Conservation (phyloP, 2,329 filamentous ascomycete genomes). For the Monilinia vaccinii-corymbosi region DNA sequence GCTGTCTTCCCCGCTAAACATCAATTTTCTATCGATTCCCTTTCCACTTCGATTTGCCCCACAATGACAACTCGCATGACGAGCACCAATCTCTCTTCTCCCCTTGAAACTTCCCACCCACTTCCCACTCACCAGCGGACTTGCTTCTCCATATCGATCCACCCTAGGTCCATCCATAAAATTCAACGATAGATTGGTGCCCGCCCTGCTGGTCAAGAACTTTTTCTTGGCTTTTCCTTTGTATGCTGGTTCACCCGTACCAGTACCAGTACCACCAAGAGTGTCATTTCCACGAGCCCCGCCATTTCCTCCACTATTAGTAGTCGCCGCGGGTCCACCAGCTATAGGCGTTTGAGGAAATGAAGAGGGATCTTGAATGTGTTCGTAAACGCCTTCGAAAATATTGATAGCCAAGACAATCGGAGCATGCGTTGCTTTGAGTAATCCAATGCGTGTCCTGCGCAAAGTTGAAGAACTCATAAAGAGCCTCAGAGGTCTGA, state of each 20-base stretch:
- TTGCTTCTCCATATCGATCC: slow-evolving; percentile 9
- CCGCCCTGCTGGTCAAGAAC: slow-evolving; percentile 17
- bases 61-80: background rate
- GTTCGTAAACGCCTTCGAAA: slow-evolving; percentile 36
- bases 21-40: slow-evolving; percentile 11
- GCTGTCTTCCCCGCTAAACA: slow-evolving; percentile 11
- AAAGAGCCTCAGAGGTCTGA: slow-evolving; percentile 64
- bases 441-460: slow-evolving; percentile 48
- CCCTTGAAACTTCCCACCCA: background rate
- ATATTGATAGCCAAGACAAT: slow-evolving; percentile 57
- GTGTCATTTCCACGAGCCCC: background rate
- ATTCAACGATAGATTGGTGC: slow-evolving; percentile 15
- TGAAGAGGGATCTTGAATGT: slow-evolving; percentile 17
- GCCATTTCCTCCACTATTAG: background rate
- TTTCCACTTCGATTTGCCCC: slow-evolving; percentile 13
- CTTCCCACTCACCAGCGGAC: slow-evolving; percentile 2
- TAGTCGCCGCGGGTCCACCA: slow-evolving; percentile 3
- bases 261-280: background rate
- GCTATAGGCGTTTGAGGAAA: slow-evolving; percentile 9
- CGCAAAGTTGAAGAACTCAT: slow-evolving; percentile 57
- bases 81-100: background rate
- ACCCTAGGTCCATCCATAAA: slow-evolving; percentile 10
- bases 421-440: slow-evolving; percentile 56
- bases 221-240: slow-evolving; percentile 8
- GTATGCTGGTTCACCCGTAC: background rate